Evolutionary conservation across 1,139 yeast species (phyloP).

Genomic region (Arxiozyma bovina): DNA sequence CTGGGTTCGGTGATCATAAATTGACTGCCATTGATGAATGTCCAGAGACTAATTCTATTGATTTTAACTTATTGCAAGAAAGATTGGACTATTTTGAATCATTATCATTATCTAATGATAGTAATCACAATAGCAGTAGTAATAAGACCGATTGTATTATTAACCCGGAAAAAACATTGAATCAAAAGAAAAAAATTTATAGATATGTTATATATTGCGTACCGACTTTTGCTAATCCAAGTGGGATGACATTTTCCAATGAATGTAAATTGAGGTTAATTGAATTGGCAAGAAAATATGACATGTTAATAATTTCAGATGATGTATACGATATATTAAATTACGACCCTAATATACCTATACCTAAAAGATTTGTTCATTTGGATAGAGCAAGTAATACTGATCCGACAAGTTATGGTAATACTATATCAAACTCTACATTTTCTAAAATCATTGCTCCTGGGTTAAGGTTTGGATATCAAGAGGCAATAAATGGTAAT

Average conservation of each 20-base stretch:
- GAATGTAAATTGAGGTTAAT: constrained; percentile 49
- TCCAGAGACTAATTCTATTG: constrained; percentile 40
- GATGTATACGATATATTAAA: constrained; percentile 78
- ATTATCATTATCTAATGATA: constrained; percentile 18
- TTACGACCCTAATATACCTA: constrained; percentile 36
- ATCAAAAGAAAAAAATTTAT: constrained; percentile 47
- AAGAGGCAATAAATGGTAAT: constrained; percentile 56
- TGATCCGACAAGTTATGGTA: constrained; percentile 40
- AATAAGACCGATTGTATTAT: constrained; percentile 19
- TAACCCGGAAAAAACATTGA: constrained; percentile 35
- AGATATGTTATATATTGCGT: constrained; percentile 69
- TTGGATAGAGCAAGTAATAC: constrained; percentile 42
- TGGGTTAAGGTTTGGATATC: constrained; percentile 83
- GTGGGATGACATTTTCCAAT: constrained; percentile 55
- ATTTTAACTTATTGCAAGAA: constrained; percentile 45
- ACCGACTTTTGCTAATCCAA: constrained; percentile 82
- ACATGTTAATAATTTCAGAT: constrained; percentile 67
- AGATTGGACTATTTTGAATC: constrained; percentile 35
- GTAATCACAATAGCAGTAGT: constrained; percentile 14
- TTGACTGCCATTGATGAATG: constrained; percentile 59
- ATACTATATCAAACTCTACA: constrained; percentile 70
- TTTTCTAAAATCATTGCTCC: constrained; percentile 83
- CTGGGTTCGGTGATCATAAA: constrained; percentile 57
- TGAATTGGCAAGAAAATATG: constrained; percentile 65
- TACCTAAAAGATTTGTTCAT: constrained; percentile 44